Evolutionary conservation across 2,329 filamentous ascomycete species (phyloP), one percentile per base, ranked within the genome.

Genomic region (Periconia digitata): DNA sequence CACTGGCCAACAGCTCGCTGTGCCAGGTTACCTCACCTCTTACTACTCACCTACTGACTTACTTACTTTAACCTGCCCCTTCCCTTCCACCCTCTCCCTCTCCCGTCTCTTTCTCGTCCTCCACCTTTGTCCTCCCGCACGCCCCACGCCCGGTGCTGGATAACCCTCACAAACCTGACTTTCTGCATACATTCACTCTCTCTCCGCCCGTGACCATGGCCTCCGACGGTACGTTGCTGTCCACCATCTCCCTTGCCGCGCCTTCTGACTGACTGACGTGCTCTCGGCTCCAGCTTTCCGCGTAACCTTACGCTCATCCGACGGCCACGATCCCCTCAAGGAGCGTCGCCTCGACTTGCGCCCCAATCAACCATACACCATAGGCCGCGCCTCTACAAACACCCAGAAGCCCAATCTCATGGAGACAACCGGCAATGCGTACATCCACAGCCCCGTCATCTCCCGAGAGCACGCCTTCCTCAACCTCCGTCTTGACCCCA

Each of bases 381-480:
- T 78, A 53, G 75, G 75, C 27, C 74, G 76, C 20, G 67, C 75
- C 1, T 78, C 76, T 10, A 70, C 62, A 44, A 72, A 68, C 45
- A 52, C 62, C 6, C 39, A 56, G 56, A 74, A 74, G 60, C 60
- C 63, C 54, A 77, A 70, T 35, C 69, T 74, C 35, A 62, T 69
- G 44, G 64, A 75, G 57, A 63, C 70, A 51, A 32, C 58, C 5
- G 68, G 79, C 55, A 90, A 90, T 66, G 82, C 77, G 15, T 89
- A 78, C 77, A 86, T 89, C 49, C 81, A 89, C 55, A 86, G 82
- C 47, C 82, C 86, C 0, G 86, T 90, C 29, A 86, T 90, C 76
- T 89, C 86, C 20, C 78, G 87, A 38, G 66, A 81, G 10, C 87
- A 90, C 69, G 87, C 86, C 15, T 70, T 79, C 44, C 55, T 76